These are phyloP conservation scores for Puccinia novopanici DNA, from an alignment of 1,284 basidiomycete species.

Conservation along the genomic window DNA sequence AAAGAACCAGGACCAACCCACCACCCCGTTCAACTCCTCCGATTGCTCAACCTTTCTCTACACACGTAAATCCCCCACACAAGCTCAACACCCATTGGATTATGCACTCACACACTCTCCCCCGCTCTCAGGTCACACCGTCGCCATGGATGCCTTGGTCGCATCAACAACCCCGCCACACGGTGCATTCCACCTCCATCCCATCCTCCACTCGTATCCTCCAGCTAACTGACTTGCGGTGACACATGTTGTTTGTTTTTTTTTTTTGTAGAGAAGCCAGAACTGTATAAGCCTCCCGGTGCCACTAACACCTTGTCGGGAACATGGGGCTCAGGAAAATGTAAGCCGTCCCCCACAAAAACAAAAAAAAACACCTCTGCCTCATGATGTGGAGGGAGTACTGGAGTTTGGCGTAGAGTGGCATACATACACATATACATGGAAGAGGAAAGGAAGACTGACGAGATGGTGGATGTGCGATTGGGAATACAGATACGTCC, in stretches of 20 bases:
- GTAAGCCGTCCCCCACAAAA: not conserved
- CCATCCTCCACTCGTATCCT: not conserved
- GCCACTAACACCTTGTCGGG: not conserved
- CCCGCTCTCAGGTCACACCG: constrained; percentile 12
- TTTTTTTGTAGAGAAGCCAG: constrained; percentile 19
- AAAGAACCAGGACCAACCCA: not conserved
- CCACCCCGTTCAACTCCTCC: constrained; percentile 8
- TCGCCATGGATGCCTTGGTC: constrained; percentile 31
- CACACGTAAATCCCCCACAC: constrained; percentile 13
- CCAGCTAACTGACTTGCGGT: not conserved
- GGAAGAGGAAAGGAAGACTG: not conserved
- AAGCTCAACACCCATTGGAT: too few species aligned
- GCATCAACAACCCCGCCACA: not conserved
- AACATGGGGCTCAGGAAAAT: constrained; percentile 21
- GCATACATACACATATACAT: too few species aligned
- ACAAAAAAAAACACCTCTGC: not conserved
- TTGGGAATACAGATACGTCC: constrained; percentile 12
- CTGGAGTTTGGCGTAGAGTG: too few species aligned
- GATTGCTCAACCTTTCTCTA: constrained; percentile 25
- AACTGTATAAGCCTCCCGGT: constrained; percentile 33
- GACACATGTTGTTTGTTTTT: too few species aligned
- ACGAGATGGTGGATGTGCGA: too few species aligned
- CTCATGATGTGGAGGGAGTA: not conserved
- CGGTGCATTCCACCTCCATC: not conserved
- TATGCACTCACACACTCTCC: not conserved